These are phyloP conservation scores for Penicillium chermesinum DNA, from an alignment of 495 filamentous ascomycete genomes.

Conservation along the genomic window DNA sequence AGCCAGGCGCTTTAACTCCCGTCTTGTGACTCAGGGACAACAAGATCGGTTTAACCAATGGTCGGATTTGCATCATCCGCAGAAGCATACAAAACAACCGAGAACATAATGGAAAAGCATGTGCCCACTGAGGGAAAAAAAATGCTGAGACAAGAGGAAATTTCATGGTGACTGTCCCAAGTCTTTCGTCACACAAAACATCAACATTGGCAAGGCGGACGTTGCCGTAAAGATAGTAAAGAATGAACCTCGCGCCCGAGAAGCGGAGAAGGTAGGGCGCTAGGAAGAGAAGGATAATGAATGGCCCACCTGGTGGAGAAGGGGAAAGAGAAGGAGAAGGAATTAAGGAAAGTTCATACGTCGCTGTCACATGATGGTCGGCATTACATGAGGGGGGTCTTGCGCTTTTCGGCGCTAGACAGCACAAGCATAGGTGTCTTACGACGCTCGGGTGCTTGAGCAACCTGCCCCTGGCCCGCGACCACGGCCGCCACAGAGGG, in stretches of 20 bases:
- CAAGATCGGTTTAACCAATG: background rate
- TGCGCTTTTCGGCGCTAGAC: slow-evolving; percentile 86
- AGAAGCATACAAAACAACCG: background rate
- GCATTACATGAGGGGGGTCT: slow-evolving; percentile 58
- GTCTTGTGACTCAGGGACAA: background rate
- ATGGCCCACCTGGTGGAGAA: slow-evolving; percentile 7
- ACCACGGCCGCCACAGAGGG: slow-evolving; percentile 45
- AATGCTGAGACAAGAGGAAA: slow-evolving; percentile 12
- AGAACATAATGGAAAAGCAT: background rate
- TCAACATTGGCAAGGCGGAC: slow-evolving; percentile 8
- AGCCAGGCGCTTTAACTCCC: slow-evolving; percentile 2
- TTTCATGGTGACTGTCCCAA: slow-evolving; percentile 23
- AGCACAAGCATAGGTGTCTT: slow-evolving; percentile 84
- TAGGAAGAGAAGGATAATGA: slow-evolving; percentile 2
- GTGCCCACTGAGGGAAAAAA: background rate
- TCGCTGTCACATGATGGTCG: slow-evolving; percentile 41
- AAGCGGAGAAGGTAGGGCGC: background rate
- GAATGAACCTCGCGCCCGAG: slow-evolving; percentile 10
- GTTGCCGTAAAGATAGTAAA: slow-evolving; percentile 10
- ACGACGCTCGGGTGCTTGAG: slow-evolving; percentile 56
- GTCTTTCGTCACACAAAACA: slow-evolving; percentile 22
- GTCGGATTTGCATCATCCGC: background rate
- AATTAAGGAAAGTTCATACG: slow-evolving; percentile 23
- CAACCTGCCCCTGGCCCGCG: slow-evolving; percentile 40
- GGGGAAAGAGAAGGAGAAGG: background rate